Evolutionary conservation across 2,329 filamentous ascomycete genomes (phyloP).

Genomic region (Cladosporium sp.): DNA sequence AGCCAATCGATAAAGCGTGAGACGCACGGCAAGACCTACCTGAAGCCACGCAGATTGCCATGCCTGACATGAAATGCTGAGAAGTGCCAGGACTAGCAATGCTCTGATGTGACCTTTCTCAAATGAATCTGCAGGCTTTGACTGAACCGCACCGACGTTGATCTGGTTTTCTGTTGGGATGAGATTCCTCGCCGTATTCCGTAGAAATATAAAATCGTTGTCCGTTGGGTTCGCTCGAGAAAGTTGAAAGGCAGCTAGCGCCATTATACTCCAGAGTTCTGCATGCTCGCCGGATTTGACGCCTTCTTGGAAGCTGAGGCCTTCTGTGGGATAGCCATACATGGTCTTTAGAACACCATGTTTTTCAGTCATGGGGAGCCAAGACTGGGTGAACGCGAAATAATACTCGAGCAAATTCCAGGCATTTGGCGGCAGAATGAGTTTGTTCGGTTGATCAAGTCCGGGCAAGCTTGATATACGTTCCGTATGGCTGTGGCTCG

Average conservation of each 20-base stretch:
- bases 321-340: conserved; percentile 50
- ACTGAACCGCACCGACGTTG: neutral
- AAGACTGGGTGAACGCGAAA: conserved; percentile 70
- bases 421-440: conserved; percentile 49
- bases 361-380: conserved; percentile 71
- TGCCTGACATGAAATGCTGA: conserved; percentile 59
- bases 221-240: conserved; percentile 24
- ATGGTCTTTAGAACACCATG: conserved; percentile 56
- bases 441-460: neutral
- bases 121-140: conserved; percentile 20
- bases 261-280: conserved; percentile 44
- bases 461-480: neutral
- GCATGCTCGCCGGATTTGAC: conserved; percentile 35
- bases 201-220: conserved; percentile 30
- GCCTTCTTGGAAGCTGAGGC: conserved; percentile 31
- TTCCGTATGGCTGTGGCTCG: neutral
- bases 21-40: conserved; percentile 60
- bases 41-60: conserved; percentile 59
- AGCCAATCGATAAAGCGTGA: conserved; percentile 22
- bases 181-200: conserved; percentile 21
- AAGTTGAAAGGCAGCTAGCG: conserved; percentile 36
- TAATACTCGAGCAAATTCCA: conserved; percentile 66
- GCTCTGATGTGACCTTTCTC: conserved; percentile 40
- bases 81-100: conserved; percentile 51
- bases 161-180: conserved; percentile 5